Percentiles rank a stretch among this genome's conserved stretches.
Conservation (phyloP, 225 moss, liverwort and hornwort genomes). For the Antitrichia curtipendula region DNA sequence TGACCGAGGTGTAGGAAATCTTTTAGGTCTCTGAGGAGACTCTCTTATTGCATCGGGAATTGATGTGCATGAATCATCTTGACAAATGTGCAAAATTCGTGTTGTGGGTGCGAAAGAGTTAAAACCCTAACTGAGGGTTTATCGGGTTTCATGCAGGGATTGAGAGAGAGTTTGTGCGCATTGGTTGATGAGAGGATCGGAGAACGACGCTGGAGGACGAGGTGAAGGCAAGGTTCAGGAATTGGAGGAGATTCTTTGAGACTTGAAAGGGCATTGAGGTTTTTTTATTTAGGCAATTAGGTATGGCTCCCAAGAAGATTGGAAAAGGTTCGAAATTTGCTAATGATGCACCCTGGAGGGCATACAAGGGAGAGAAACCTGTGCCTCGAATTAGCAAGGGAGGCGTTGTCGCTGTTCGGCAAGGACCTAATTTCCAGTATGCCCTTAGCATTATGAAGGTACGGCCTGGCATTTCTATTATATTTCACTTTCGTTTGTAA, state of each 20-base stretch:
- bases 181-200: not conserved
- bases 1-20: not conserved
- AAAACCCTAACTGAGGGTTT: slow-evolving; percentile 10
- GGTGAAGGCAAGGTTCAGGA: not conserved
- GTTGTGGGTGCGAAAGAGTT: not conserved
- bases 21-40: not conserved
- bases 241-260: not conserved
- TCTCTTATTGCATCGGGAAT: not conserved
- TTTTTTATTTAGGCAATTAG: not conserved
- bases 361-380: slow-evolving; percentile 62
- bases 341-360: slow-evolving; percentile 83
- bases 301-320: slow-evolving; percentile 56
- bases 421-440: slow-evolving; percentile 76
- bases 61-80: not conserved
- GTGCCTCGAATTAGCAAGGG: slow-evolving; percentile 80
- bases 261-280: not conserved
- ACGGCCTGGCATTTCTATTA: not conserved
- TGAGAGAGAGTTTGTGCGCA: not conserved
- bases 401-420: slow-evolving; percentile 49
- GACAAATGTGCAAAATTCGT: not conserved
- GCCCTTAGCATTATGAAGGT: slow-evolving; percentile 96
- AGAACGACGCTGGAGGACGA: not conserved
- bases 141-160: not conserved
- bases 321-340: slow-evolving; percentile 52
- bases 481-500: not conserved